Conservation (phyloP, 768 basidiomycete genomes). For the Tulasnella sp. region DNA sequence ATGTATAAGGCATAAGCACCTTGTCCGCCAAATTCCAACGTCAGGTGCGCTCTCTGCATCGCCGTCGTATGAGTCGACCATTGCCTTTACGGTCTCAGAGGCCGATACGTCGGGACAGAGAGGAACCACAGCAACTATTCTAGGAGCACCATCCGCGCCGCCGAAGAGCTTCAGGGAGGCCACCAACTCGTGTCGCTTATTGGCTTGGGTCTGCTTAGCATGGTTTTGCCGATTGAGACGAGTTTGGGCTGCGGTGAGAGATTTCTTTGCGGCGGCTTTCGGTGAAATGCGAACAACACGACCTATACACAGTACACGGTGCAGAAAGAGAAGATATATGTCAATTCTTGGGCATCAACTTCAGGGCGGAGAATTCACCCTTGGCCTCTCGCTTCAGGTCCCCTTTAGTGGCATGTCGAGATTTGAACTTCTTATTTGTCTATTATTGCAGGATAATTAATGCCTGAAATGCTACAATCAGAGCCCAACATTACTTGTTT, state of each 20-base stretch:
- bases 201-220: slow-evolving; percentile 74
- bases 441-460: not conserved
- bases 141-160: slow-evolving; percentile 71
- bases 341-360: not conserved
- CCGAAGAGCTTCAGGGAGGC: slow-evolving; percentile 74
- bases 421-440: slow-evolving; percentile 25
- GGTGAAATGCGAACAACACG: slow-evolving; percentile 8
- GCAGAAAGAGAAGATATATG: not conserved
- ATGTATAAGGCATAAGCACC: slow-evolving; percentile 44
- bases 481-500: not conserved
- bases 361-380: not conserved
- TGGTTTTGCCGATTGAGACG: slow-evolving; percentile 77
- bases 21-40: slow-evolving; percentile 61
- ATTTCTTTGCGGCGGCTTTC: slow-evolving; percentile 6
- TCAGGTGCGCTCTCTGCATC: slow-evolving; percentile 51
- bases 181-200: slow-evolving; percentile 65
- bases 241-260: slow-evolving; percentile 54
- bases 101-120: slow-evolving; percentile 65
- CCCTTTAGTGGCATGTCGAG: slow-evolving; percentile 20
- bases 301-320: not conserved
- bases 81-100: slow-evolving; percentile 49
- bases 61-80: slow-evolving; percentile 60
- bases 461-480: not conserved
- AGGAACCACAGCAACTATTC: slow-evolving; percentile 85
- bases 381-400: slow-evolving; percentile 10